Percentiles rank a stretch among this genome's conserved stretches.
phyloP scores from a whole-genome alignment of 2,329 filamentous ascomycete species.

The Chrysoporthe puriensis region DNA sequence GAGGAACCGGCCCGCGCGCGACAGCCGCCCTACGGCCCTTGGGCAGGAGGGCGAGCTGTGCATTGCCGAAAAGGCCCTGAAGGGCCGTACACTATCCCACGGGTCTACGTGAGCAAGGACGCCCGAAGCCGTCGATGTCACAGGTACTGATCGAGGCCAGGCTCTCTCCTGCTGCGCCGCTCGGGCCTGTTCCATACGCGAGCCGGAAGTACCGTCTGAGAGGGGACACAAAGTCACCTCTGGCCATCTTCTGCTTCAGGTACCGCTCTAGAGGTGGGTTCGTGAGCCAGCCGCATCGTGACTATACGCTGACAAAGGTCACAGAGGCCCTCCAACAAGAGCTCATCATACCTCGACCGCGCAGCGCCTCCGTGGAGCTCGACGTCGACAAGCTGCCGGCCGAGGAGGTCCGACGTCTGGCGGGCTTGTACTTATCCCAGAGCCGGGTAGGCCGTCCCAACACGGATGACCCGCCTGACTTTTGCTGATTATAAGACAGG shows the following conservation, averaged over 20 bases:
- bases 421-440: not conserved
- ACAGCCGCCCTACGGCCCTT: not conserved
- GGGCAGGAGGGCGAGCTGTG: not conserved
- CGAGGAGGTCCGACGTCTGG: not conserved
- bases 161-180: not conserved
- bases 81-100: not conserved
- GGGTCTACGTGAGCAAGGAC: not conserved
- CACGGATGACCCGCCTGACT: not conserved
- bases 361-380: not conserved
- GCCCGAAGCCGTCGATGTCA: not conserved
- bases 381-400: not conserved
- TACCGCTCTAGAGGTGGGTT: slow-evolving; percentile 2
- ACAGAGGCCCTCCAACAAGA: slow-evolving; percentile 1
- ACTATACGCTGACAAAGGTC: not conserved
- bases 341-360: slow-evolving; percentile 2
- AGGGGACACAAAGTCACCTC: not conserved
- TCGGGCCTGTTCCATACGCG: too few relatives aligned
- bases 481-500: not conserved
- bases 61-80: slow-evolving; percentile 1
- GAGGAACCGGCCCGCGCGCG: not conserved
- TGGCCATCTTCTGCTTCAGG: not conserved
- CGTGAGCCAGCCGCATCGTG: not conserved
- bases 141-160: not conserved
- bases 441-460: not conserved
- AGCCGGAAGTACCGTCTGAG: not conserved